Percentiles rank a stretch among this genome's conserved stretches.
These are phyloP conservation scores for Pneumocystis oryctolagi DNA, from an alignment of 1,139 yeast species.

Conservation along the genomic window DNA sequence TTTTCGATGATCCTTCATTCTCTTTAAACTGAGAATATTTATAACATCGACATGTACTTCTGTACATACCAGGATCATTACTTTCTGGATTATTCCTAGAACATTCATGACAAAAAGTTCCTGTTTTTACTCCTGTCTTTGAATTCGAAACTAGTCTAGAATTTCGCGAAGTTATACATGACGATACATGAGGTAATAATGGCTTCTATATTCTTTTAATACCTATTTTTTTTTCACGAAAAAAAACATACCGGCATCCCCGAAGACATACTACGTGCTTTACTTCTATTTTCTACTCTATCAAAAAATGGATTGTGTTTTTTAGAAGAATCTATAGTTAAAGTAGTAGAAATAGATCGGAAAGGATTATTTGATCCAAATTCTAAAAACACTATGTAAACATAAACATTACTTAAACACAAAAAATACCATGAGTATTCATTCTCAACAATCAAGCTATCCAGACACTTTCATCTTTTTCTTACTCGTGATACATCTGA, in stretches of 20 bases:
- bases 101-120: background rate
- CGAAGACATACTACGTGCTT: background rate
- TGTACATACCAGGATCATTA: background rate
- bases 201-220: background rate
- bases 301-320: background rate
- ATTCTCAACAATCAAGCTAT: background rate
- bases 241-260: background rate
- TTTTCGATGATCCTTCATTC: background rate
- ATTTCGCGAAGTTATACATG: background rate
- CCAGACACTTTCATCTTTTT: background rate
- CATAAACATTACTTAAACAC: no score
- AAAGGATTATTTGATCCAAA: background rate
- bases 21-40: background rate
- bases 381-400: background rate
- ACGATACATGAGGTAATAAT: background rate
- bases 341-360: background rate
- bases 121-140: background rate
- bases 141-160: background rate
- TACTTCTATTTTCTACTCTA: background rate
- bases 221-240: background rate
- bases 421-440: background rate
- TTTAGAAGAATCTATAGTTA: background rate
- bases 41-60: background rate
- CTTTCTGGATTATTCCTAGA: background rate
- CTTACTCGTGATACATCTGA: background rate